Evolutionary conservation across 345 rosid species (phyloP), one percentile per base, ranked within the genome.

Genomic region (Reutealis trisperma): DNA sequence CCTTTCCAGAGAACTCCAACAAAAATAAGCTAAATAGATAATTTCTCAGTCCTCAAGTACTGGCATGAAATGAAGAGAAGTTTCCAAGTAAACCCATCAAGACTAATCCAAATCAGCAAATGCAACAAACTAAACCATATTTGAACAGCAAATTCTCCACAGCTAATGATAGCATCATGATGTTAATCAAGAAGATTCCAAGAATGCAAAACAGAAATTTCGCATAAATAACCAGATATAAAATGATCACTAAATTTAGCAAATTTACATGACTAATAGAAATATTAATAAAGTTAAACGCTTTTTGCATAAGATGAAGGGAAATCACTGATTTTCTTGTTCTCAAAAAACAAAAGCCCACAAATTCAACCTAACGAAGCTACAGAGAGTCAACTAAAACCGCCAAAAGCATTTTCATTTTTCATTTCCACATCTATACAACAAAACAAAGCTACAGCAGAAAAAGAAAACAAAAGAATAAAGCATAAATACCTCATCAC

Each of bases 401-500:
- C 19, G 24, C 24, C 71, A 67, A 67, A 22, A 44, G 8, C 2
- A 41, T n/a, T 0, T n/a, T 12, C 19, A n/a, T 34, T 66, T n/a
- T 66, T 42, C 18, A 8, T 18, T 27, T 8, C 47, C 30, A 22
- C 25, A 32, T 30, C 42, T 60, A 44, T 14, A 19, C 18, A 24
- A 25, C 5, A 49, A 72, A 52, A 61, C 32, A 68, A 67, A 69
- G 2, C 8, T 64, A 11, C 25, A 63, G 9, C n/a, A 2, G 12
- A 64, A 34, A 10, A n/a, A 41, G 44, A 34, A 63, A 57, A 27
- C 19, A 37, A 66, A 71, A 41, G 19, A 30, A 75, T 6, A 24
- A 60, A 72, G 18, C 78, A 34, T 21, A 63, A 71, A 37, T 76
- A 95, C 99, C 98, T 96, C 97, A 63, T 91, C 92, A 21, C 99